phyloP scores from a whole-genome alignment of 306 rosid genomes.

The Vigna radiata region DNA sequence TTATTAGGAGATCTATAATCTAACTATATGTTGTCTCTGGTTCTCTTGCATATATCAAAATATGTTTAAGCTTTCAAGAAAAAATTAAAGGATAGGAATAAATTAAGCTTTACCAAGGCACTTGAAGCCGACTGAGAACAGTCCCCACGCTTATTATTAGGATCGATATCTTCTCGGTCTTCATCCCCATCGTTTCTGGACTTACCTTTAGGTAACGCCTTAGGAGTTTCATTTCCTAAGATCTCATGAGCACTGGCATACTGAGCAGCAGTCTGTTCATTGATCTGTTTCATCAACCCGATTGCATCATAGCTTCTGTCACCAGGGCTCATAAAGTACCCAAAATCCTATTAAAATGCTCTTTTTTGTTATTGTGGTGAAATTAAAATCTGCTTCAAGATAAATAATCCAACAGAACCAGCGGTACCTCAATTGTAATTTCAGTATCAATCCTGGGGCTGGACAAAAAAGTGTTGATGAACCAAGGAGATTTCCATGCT shows the following conservation, averaged over 20 bases:
- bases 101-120: constrained; percentile 58
- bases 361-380: constrained; percentile 11
- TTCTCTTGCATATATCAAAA: neutral
- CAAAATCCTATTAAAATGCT: constrained; percentile 76
- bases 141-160: constrained; percentile 41
- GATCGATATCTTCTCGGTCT: constrained; percentile 49
- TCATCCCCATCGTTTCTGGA: constrained; percentile 40
- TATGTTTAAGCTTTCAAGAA: constrained; percentile 1
- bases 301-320: constrained; percentile 90
- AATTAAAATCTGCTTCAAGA: neutral
- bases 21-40: neutral
- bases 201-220: constrained; percentile 51
- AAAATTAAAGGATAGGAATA: neutral
- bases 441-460: constrained; percentile 85
- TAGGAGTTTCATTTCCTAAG: constrained; percentile 78
- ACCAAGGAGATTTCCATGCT: constrained; percentile 98
- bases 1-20: neutral
- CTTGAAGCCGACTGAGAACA: constrained; percentile 60
- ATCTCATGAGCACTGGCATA: constrained; percentile 83
- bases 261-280: constrained; percentile 87
- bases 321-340: constrained; percentile 82
- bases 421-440: constrained; percentile 84
- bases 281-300: constrained; percentile 83
- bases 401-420: constrained; percentile 22
- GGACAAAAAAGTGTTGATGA: constrained; percentile 71